Conservation (phyloP, 768 basidiomycete genomes). For the Hysterangium stoloniferum region DNA sequence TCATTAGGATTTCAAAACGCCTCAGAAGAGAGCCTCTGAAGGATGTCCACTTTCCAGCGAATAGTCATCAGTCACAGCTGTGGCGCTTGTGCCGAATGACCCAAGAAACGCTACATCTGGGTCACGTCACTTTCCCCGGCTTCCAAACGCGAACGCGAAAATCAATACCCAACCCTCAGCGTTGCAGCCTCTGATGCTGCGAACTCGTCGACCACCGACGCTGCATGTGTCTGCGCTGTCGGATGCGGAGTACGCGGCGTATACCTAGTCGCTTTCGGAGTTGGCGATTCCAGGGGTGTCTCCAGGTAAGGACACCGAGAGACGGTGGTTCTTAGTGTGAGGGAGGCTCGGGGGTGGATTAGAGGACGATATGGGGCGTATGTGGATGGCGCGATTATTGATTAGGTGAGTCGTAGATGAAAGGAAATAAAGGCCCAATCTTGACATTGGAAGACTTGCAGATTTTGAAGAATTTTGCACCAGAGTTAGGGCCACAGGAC, state of each 20-base stretch:
- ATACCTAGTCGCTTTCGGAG: slow-evolving; percentile 53
- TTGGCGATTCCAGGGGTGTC: slow-evolving; percentile 32
- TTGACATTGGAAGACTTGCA: too few species aligned
- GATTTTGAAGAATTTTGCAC: slow-evolving; percentile 62
- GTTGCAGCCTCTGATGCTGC: too few species aligned
- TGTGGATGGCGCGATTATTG: slow-evolving; percentile 44
- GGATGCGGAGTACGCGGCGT: slow-evolving; percentile 61
- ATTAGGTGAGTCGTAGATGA: slow-evolving; percentile 54
- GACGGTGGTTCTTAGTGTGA: slow-evolving; percentile 41
- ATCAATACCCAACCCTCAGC: too few species aligned
- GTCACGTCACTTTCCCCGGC: too few species aligned
- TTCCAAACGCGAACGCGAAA: too few species aligned
- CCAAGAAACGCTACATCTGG: too few species aligned
- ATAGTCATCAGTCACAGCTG: too few species aligned
- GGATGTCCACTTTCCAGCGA: too few species aligned
- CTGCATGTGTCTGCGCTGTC: slow-evolving; percentile 73
- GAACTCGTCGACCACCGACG: slow-evolving; percentile 40
- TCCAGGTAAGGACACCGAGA: slow-evolving; percentile 47
- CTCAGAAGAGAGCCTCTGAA: too few species aligned
- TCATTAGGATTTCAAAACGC: too few species aligned
- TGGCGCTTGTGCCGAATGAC: too few species aligned
- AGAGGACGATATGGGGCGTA: slow-evolving; percentile 53
- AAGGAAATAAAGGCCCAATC: too few species aligned
- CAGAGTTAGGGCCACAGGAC: slow-evolving; percentile 44
- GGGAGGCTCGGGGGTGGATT: slow-evolving; percentile 71